A percentile compares a stretch with the other conserved stretches of the same genome.
These are phyloP conservation scores for Aspergillus sclerotioniger DNA, from an alignment of 495 filamentous ascomycete species.

Conservation along the genomic window DNA sequence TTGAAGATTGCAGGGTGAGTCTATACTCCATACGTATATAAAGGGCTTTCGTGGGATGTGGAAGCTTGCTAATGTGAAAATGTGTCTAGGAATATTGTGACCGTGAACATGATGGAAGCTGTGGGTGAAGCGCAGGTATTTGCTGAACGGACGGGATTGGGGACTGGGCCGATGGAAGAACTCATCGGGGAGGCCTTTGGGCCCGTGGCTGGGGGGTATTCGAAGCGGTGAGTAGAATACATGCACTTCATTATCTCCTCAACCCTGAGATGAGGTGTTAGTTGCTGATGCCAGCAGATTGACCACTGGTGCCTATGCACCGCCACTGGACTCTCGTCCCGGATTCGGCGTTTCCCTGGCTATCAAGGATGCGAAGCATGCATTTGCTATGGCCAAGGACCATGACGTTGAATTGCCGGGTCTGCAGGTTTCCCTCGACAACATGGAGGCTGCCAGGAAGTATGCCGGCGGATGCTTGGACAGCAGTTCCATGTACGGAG, in stretches of 20 bases:
- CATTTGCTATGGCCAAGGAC: slow-evolving; percentile 36
- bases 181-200: slow-evolving; percentile 54
- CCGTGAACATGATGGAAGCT: slow-evolving; percentile 49
- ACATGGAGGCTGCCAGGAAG: slow-evolving; percentile 42
- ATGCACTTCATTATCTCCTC: not conserved
- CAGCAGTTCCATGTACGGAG: slow-evolving; percentile 47
- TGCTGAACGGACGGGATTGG: slow-evolving; percentile 53
- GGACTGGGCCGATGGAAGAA: slow-evolving; percentile 47
- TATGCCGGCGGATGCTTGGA: slow-evolving; percentile 45
- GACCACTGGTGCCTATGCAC: slow-evolving; percentile 46
- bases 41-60: not conserved
- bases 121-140: slow-evolving; percentile 55
- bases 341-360: slow-evolving; percentile 46
- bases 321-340: slow-evolving; percentile 37
- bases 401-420: slow-evolving; percentile 39
- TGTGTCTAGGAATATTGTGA: slow-evolving; percentile 42
- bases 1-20: slow-evolving; percentile 47
- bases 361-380: slow-evolving; percentile 48
- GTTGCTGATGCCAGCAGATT: slow-evolving; percentile 25
- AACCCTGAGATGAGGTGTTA: not conserved
- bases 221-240: slow-evolving; percentile 36
- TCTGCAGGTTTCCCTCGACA: slow-evolving; percentile 33
- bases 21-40: not conserved
- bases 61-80: slow-evolving; percentile 1
- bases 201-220: slow-evolving; percentile 47